Base-by-base conservation (phyloP, 75 land plant genomes). In the Isoetes taiwanensis region DNA sequence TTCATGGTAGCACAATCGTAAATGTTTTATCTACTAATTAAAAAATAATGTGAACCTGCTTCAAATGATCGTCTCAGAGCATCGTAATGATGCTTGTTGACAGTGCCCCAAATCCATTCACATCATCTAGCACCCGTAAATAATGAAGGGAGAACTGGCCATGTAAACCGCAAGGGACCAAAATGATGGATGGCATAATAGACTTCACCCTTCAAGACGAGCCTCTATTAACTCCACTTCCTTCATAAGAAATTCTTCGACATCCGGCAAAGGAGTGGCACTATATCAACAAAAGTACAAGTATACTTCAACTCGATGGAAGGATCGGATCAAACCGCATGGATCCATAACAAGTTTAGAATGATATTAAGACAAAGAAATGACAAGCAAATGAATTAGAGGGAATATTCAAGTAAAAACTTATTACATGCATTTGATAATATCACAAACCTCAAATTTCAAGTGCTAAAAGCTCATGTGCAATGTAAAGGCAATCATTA, bases 61-160 rank as follows among this genome's bases (percentile, higher is more conserved):
- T 80, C 23, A 81, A 58, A 25, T 83, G 67, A 60, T 79, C 72
- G 41, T 79, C 79, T n/a, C 39, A 81, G 81, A 32, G 70, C 76
- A 27, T 93, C 81, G 61, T 67, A 81, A 24, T 80, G 61, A 30
- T 77, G 72, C 58, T 55, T 70, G 48, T 69, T 70, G 54, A 84
- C 82, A 2, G 94, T 84, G 54, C 71, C 70, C 85, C 78, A 62
- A 87, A 88, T 32, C 95, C 89, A 77, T 88, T 77, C 14, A 90
- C 90, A 34, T 76, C 67, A 78, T 84, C 81, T 63, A 93, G 73
- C 59, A 79, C 89, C 98, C 87, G 56, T 42, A 26, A 43, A 26
- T 27, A 24, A 33, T 10, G 20, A 33, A n/a, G 32, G 43, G 6
- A 28, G 4, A 14, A 32, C 38, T 8, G 28, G 32, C 24, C 19